Percentiles rank a stretch among this genome's conserved stretches.
Evolutionary conservation across 345 rosid species (phyloP).

Genomic region (Microcos paniculata): DNA sequence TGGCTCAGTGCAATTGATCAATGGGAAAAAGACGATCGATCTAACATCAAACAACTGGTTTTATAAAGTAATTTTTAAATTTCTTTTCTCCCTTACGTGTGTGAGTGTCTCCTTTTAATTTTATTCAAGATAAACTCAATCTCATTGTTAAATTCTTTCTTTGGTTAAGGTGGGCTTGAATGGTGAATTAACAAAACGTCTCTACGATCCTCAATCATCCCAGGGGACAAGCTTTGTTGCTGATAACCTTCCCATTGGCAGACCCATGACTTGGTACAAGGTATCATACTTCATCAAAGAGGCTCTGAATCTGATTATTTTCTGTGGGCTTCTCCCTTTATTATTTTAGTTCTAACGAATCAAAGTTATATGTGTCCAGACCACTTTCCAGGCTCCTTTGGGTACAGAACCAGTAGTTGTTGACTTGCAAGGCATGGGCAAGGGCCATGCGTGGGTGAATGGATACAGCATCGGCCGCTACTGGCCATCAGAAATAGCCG

Average conservation of each 20-base stretch:
- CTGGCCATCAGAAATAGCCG: conserved; percentile 52
- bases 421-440: conserved; percentile 66
- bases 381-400: conserved; percentile 48
- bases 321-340: background rate
- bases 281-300: conserved; percentile 20
- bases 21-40: conserved; percentile 23
- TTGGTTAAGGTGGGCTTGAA: conserved; percentile 44
- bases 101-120: conserved; percentile 26
- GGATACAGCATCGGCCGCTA: conserved; percentile 67
- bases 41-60: conserved; percentile 23
- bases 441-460: conserved; percentile 76
- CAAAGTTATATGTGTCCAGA: conserved; percentile 20
- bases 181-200: conserved; percentile 31
- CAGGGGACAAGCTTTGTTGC: conserved; percentile 21
- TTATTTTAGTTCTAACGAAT: background rate
- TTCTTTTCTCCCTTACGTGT: background rate
- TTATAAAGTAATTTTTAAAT: background rate
- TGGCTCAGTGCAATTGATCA: conserved; percentile 33
- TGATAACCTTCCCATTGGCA: conserved; percentile 30
- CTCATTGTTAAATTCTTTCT: conserved; percentile 21
- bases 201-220: conserved; percentile 9
- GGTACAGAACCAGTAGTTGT: conserved; percentile 68
- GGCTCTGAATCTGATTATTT: background rate
- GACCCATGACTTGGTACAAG: conserved; percentile 64
- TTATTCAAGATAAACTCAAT: background rate